phyloP scores from a whole-genome alignment of 2,329 filamentous ascomycete species.

The Beauveria varroae region DNA sequence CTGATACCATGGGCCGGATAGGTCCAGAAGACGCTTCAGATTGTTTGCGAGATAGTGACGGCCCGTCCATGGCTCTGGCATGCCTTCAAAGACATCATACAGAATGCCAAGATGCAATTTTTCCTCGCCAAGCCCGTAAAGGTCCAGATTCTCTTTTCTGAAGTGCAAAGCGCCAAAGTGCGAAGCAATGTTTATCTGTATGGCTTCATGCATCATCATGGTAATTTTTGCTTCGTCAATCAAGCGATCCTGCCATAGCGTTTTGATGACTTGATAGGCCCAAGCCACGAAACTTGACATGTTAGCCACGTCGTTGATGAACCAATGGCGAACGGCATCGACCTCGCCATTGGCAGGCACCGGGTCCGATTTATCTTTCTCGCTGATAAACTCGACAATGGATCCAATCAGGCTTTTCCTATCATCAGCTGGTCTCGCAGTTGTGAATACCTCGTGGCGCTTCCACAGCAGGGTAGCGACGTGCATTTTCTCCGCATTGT shows the following conservation, averaged over 20 bases:
- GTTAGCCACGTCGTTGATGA: conserved; percentile 62
- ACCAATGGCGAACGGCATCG: conserved; percentile 79
- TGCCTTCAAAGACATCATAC: conserved; percentile 53
- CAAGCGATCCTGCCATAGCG: conserved; percentile 55
- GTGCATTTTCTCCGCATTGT: conserved; percentile 80
- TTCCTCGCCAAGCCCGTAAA: conserved; percentile 68
- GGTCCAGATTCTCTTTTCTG: conserved; percentile 57
- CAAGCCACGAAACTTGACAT: conserved; percentile 56
- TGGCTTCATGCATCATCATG: conserved; percentile 59
- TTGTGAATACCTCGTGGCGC: conserved; percentile 63
- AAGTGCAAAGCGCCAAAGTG: conserved; percentile 57
- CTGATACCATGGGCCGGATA: conserved; percentile 48
- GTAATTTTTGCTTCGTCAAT: conserved; percentile 48
- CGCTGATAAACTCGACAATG: conserved; percentile 67
- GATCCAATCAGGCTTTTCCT: conserved; percentile 66
- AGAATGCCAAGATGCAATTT: conserved; percentile 59
- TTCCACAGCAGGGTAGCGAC: conserved; percentile 76
- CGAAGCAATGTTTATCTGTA: conserved; percentile 53
- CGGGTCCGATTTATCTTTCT: conserved; percentile 64
- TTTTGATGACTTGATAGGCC: conserved; percentile 69
- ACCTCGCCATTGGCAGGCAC: conserved; percentile 60
- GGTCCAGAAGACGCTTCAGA: conserved; percentile 50
- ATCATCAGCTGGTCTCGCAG: conserved; percentile 48
- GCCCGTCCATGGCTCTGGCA: conserved; percentile 84
- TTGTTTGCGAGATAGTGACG: conserved; percentile 55